Evolutionary conservation across 2,329 filamentous ascomycete genomes (phyloP).

Genomic region (Aspergillus neoniger): DNA sequence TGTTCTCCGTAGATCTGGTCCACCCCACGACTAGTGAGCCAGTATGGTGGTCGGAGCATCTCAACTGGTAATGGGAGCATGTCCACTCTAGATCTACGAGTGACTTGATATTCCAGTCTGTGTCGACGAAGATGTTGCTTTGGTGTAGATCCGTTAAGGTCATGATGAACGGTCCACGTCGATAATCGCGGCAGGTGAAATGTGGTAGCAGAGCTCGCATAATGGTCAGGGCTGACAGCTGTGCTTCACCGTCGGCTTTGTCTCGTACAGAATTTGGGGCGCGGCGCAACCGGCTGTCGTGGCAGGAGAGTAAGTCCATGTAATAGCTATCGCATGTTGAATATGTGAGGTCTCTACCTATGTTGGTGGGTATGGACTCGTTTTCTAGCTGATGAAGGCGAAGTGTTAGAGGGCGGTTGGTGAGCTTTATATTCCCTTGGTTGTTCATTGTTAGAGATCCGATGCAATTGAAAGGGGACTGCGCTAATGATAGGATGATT

Average conservation of each 20-base stretch:
- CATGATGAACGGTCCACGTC: background rate
- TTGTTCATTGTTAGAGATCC: no score
- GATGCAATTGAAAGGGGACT: no score
- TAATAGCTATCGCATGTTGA: background rate
- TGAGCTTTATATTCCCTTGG: background rate
- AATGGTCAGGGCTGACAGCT: background rate
- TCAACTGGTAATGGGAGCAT: no score
- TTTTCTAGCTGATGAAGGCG: background rate
- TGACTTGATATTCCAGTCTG: no score
- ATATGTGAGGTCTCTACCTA: background rate
- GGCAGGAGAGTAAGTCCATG: background rate
- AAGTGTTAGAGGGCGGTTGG: background rate
- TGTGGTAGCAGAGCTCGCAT: background rate
- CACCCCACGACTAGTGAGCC: no score
- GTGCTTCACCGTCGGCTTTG: background rate
- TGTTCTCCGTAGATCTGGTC: no score
- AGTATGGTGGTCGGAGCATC: no score
- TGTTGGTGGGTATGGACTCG: background rate
- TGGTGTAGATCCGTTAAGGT: background rate
- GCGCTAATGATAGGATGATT: no score
- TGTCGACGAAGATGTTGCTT: no score
- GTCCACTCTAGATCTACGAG: no score
- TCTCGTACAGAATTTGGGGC: background rate
- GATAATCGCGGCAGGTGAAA: background rate
- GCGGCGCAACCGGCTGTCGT: background rate